Evolutionary conservation across 331 rosid species (phyloP).

Genomic region (Malus hybrid): DNA sequence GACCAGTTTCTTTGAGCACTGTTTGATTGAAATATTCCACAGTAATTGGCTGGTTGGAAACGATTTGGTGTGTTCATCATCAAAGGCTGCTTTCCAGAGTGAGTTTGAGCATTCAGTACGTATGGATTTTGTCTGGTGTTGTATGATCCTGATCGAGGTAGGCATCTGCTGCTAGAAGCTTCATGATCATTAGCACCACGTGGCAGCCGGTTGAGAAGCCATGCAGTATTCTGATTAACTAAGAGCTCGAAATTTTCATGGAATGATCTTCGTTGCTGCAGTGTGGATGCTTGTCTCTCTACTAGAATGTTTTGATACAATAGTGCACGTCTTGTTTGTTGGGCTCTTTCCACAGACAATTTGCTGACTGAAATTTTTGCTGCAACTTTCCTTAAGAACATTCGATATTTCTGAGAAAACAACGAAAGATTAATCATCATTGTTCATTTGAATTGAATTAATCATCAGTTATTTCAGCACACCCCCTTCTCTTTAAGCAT

Average conservation of each 20-base stretch:
- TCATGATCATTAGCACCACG: not conserved
- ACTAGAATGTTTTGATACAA: not conserved
- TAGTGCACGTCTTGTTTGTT: not conserved
- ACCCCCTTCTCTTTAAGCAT: too few species aligned
- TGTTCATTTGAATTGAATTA: not conserved
- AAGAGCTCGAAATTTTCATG: not conserved
- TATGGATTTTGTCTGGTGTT: not conserved
- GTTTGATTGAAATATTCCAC: not conserved
- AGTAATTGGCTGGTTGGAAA: not conserved
- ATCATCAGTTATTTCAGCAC: too few species aligned
- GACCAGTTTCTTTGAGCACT: not conserved
- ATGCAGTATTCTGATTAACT: not conserved
- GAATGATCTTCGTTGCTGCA: not conserved
- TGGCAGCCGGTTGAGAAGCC: not conserved
- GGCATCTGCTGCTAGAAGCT: not conserved
- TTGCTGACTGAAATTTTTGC: slow-evolving; percentile 5
- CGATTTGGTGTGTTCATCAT: not conserved
- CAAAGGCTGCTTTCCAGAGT: not conserved
- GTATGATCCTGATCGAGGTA: not conserved
- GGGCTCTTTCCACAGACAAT: not conserved
- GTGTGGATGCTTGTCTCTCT: not conserved
- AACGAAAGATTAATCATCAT: not conserved
- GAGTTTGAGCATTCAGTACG: not conserved
- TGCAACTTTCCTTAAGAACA: slow-evolving; percentile 17
- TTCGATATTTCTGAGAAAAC: slow-evolving; percentile 8